A percentile compares a stretch with the other conserved stretches of the same genome.
These are phyloP conservation scores for Aphanomyces cochlioides DNA, from an alignment of 352 stramenopile genomes.

Conservation along the genomic window DNA sequence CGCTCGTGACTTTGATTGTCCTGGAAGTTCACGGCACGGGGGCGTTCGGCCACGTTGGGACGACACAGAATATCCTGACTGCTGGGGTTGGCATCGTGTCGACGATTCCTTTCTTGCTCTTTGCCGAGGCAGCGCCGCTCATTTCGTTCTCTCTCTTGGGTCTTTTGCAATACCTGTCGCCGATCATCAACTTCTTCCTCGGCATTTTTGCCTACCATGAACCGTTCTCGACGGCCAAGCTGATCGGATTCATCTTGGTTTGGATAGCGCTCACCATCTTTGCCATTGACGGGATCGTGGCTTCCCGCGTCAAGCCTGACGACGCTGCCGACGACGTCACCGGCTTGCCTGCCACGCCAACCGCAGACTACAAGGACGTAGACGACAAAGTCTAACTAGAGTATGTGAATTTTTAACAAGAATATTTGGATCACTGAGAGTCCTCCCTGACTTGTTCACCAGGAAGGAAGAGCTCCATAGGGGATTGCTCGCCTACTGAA, in stretches of 20 bases:
- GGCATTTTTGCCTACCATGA: constrained; percentile 19
- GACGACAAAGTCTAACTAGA: too few species aligned
- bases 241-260: constrained; percentile 11
- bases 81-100: neutral
- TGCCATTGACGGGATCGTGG: neutral
- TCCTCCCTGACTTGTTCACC: too few species aligned
- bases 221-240: constrained; percentile 2
- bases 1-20: neutral
- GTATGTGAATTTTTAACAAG: too few species aligned
- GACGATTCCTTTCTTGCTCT: constrained; percentile 1
- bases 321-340: too few species aligned
- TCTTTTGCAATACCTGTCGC: constrained; percentile 17
- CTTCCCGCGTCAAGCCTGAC: too few species aligned
- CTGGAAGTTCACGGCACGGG: neutral
- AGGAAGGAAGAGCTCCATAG: too few species aligned
- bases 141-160: constrained; percentile 13
- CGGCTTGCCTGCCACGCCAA: too few species aligned
- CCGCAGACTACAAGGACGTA: too few species aligned
- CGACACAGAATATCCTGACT: neutral
- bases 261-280: constrained; percentile 5
- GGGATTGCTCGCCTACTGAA: too few species aligned
- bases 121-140: neutral
- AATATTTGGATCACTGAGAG: too few species aligned
- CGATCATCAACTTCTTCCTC: constrained; percentile 18
- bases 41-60: neutral